These are phyloP conservation scores for Xylaria nigripes DNA, from an alignment of 495 filamentous ascomycete genomes.

Conservation along the genomic window DNA sequence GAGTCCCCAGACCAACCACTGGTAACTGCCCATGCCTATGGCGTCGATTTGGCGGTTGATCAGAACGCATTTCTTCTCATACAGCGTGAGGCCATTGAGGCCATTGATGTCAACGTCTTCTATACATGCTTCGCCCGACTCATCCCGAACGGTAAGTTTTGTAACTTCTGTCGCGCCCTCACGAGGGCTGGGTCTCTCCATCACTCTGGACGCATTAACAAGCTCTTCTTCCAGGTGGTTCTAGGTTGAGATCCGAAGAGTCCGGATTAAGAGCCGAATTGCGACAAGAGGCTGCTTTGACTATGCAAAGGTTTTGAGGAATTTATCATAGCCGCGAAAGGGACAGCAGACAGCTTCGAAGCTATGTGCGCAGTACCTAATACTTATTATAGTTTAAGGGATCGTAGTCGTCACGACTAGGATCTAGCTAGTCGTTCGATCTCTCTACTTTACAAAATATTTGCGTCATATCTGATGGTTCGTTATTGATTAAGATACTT, in stretches of 20 bases:
- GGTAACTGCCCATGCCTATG: conserved; percentile 45
- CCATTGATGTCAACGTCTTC: not conserved
- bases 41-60: conserved; percentile 41
- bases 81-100: conserved; percentile 19
- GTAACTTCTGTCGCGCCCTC: not conserved
- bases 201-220: not conserved
- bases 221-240: not conserved
- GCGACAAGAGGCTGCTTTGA: too few relatives aligned
- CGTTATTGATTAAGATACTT: too few relatives aligned
- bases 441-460: too few relatives aligned
- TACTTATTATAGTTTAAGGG: not conserved
- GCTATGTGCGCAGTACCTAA: not conserved
- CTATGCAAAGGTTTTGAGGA: too few relatives aligned
- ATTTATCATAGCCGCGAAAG: not conserved
- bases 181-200: not conserved
- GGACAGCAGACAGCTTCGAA: not conserved
- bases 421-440: too few relatives aligned
- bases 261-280: too few relatives aligned
- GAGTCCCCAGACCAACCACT: conserved; percentile 39
- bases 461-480: too few relatives aligned
- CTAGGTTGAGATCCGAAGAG: not conserved
- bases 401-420: conserved; percentile 8
- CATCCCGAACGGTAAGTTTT: not conserved
- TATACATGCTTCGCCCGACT: not conserved
- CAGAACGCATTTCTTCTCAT: conserved; percentile 37